A percentile compares a stretch with the other conserved stretches of the same genome.
Conservation (phyloP, 192 early-diverging fungal species). For the Coemansia sp. region DNA sequence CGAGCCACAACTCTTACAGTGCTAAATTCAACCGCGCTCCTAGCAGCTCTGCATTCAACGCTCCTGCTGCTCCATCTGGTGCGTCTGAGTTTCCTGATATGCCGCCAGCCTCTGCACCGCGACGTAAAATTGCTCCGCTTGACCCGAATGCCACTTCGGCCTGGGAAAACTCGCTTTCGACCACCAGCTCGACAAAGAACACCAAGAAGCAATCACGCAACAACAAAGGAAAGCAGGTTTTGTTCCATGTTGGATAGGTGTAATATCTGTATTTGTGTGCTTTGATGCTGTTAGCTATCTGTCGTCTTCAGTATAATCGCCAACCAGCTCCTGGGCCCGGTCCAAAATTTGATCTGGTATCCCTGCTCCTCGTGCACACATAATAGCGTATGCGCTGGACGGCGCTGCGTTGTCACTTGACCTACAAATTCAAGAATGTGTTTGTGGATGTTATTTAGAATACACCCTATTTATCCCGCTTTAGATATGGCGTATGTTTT, state of each 20-base stretch:
- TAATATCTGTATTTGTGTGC: conserved; percentile 2
- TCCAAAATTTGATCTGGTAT: conserved; percentile 19
- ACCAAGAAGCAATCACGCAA: conserved; percentile 23
- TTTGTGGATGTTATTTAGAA: background rate
- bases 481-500: background rate
- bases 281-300: background rate
- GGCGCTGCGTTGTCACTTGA: background rate
- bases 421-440: conserved; percentile 9
- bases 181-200: background rate
- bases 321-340: conserved; percentile 15
- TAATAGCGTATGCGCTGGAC: conserved; percentile 13
- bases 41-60: background rate
- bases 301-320: background rate
- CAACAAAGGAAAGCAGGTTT: conserved; percentile 33
- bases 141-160: conserved; percentile 34
- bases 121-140: conserved; percentile 23
- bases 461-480: background rate
- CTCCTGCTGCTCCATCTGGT: background rate
- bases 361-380: conserved; percentile 31
- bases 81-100: conserved; percentile 32
- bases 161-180: conserved; percentile 18
- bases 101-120: conserved; percentile 19
- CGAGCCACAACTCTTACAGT: conserved; percentile 26
- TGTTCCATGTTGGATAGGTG: conserved; percentile 11
- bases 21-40: conserved; percentile 12